Conservation (phyloP, 163 green algal genomes). For the Prototheca cutis region DNA sequence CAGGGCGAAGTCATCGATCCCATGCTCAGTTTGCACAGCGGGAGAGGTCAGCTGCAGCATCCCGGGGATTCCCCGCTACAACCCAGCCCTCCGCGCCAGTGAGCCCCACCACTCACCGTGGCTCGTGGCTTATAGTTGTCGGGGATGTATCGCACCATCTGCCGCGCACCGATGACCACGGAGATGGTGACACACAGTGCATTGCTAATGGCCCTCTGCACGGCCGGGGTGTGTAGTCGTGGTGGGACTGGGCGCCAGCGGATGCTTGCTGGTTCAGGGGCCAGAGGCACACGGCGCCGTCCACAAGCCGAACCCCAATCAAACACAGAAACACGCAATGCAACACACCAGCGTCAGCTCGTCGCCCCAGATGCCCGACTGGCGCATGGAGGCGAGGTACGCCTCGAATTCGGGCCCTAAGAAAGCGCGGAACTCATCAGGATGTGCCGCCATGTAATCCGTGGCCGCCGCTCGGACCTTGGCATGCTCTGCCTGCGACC, state of each 20-base stretch:
- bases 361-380: constrained; percentile 53
- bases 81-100: neutral
- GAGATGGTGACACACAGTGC: neutral
- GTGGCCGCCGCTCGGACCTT: constrained; percentile 35
- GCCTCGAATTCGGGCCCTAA: constrained; percentile 48
- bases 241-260: too few species aligned
- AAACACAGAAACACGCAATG: neutral
- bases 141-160: neutral
- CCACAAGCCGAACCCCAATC: neutral
- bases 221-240: too few species aligned
- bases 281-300: too few species aligned
- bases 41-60: neutral
- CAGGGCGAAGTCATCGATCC: too few species aligned
- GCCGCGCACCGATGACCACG: neutral
- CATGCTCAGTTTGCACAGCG: too few species aligned
- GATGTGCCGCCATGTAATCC: constrained; percentile 29
- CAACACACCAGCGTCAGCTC: constrained; percentile 44
- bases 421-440: constrained; percentile 42
- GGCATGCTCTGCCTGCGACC: constrained; percentile 37
- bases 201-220: neutral
- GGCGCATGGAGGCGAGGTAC: constrained; percentile 44
- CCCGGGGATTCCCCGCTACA: neutral
- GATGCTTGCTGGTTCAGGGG: too few species aligned
- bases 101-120: neutral
- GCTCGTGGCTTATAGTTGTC: neutral